These are phyloP conservation scores for Brasenia schreberi DNA, from an alignment of 164 flowering plant species.

Conservation along the genomic window DNA sequence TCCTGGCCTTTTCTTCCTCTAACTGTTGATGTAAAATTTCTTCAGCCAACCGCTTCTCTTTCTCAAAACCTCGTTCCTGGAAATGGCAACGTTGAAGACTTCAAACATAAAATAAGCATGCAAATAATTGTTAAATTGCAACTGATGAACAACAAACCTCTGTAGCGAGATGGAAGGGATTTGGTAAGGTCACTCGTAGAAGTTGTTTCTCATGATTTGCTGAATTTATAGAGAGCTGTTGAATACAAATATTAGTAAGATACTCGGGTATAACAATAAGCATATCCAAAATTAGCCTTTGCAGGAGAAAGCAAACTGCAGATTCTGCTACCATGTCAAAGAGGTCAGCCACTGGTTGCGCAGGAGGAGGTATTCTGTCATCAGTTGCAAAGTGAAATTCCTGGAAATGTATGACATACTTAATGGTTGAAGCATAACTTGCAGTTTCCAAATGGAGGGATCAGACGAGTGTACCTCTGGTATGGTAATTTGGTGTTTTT, in stretches of 20 bases:
- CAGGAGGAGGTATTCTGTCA: conserved; percentile 44
- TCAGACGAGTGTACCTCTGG: conserved; percentile 16
- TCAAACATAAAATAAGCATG: neutral
- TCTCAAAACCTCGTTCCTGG: conserved; percentile 79
- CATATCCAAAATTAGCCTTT: neutral
- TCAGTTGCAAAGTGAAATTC: conserved; percentile 91
- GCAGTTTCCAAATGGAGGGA: neutral
- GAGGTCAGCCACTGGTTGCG: conserved; percentile 31
- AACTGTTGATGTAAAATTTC: conserved; percentile 54
- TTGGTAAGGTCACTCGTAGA: conserved; percentile 58
- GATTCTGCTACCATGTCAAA: conserved; percentile 59
- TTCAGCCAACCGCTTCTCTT: conserved; percentile 45
- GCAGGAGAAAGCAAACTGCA: neutral
- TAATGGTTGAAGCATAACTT: neutral
- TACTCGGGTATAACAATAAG: neutral
- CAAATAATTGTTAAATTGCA: neutral
- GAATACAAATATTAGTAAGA: neutral
- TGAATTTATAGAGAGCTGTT: conserved; percentile 69
- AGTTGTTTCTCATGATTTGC: conserved; percentile 39
- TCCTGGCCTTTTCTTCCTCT: conserved; percentile 72
- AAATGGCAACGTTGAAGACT: neutral
- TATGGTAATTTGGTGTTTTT: conserved; percentile 52
- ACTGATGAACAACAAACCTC: conserved; percentile 30
- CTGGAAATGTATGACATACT: conserved; percentile 9
- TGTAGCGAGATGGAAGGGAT: conserved; percentile 81